phyloP scores from a whole-genome alignment of 306 rosid species.

The Castanea mollissima region DNA sequence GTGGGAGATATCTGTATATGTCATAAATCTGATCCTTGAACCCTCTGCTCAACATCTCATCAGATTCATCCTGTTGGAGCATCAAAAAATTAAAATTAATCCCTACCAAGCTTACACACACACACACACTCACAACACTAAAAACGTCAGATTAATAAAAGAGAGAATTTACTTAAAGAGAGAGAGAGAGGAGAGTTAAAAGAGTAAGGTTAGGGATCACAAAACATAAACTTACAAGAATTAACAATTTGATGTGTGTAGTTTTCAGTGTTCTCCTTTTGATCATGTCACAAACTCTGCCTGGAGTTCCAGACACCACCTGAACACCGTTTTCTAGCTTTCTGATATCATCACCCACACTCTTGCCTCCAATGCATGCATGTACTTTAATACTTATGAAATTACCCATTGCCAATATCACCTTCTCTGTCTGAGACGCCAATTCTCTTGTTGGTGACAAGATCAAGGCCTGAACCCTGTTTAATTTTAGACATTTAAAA shows the following conservation, averaged over 20 bases:
- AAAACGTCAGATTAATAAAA: not conserved
- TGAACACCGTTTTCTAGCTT: constrained; percentile 97
- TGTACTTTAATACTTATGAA: constrained; percentile 89
- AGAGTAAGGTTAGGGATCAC: not conserved
- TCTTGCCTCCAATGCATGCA: constrained; percentile 91
- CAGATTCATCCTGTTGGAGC: constrained; percentile 82
- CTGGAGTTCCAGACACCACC: constrained; percentile 98
- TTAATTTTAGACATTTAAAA: not conserved
- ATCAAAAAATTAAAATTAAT: not conserved
- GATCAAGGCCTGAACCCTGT: constrained; percentile 87
- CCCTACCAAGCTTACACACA: not conserved
- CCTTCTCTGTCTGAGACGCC: constrained; percentile 94
- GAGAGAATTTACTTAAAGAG: too few species aligned
- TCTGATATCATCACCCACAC: constrained; percentile 93
- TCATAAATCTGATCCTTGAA: constrained; percentile 98
- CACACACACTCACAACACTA: not conserved
- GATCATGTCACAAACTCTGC: constrained; percentile 97
- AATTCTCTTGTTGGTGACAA: constrained; percentile 95
- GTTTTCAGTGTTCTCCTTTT: constrained; percentile 96
- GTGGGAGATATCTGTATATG: constrained; percentile 96
- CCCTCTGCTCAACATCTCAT: constrained; percentile 99
- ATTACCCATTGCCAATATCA: constrained; percentile 87
- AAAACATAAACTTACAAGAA: constrained; percentile 57
- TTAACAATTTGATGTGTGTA: constrained; percentile 76
- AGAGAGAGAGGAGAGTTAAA: not conserved